Evolutionary conservation across 2,329 filamentous ascomycete species (phyloP), one percentile per base, ranked within the genome.

Genomic region (Annulohypoxylon truncatum): DNA sequence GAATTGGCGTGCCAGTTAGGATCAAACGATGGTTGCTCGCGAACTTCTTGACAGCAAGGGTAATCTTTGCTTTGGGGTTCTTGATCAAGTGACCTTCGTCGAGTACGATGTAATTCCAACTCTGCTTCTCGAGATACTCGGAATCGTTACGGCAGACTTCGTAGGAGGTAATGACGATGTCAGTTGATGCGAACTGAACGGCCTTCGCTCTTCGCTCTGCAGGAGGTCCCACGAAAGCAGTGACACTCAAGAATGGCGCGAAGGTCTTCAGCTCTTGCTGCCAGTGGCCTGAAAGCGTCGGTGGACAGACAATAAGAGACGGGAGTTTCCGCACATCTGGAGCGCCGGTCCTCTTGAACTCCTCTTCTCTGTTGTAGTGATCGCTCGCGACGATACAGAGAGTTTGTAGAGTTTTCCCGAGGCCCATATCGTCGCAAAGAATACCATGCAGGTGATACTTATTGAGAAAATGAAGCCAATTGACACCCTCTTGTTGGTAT

Each of bases 31-130:
- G 96, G 73, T 99, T 98, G 77, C 94, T 97, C 5, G 88, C 81
- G 31, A 99, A 85, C 63, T 89, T 89, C 83, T 99, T 99, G 71
- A 98, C 95, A 0, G 96, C 94, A 66, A 94, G 86, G 0, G 93
- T 96, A 66, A 96, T 96, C 82, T 99, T 99, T 1, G 96, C 94
- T 77, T 96, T 96, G 2, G 96, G 94, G 77, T 99, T 99, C 84
- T 99, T 99, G 84, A 99, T 99, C 69, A 99, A 82, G 81, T 99
- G 96, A 1, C 96, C 96, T 81, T 99, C 96, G 75, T 99, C 96
- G 6, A 99, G 87, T 3, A 99, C 94, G 61, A 96, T 92, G 77
- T 99, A 99, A 77, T 99, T 99, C 94, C 95, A 99, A 71, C 87
- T 96, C 75, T 96, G 88, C 58, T 92, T 89, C 47, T 88, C 87